Base-by-base conservation (phyloP, 345 rosid genomes). In the Tarenaya hassleriana region DNA sequence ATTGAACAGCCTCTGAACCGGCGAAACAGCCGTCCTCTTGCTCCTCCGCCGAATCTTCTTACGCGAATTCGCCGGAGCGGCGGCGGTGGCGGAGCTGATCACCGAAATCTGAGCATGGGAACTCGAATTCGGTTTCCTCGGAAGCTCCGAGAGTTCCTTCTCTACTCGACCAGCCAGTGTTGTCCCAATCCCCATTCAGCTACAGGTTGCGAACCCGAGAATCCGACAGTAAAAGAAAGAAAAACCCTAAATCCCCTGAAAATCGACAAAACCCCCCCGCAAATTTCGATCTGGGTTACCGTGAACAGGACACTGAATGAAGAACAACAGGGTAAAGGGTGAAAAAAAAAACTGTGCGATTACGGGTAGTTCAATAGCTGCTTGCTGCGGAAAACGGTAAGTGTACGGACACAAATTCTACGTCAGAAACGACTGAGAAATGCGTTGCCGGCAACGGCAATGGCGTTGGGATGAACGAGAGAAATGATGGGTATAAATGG, bases 1-100 rank as follows among this genome's bases (percentile, higher is more conserved):
- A 32, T 83, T 71, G 50, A 63, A 80, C 12, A 92, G 79, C 71
- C 56, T 77, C 76, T 85, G 98, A 19, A 85, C 79, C 7, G 78
- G 77, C 60, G 27, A 47, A 44, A 48, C 11, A 8, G 41, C n/a
- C 14, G 43, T 17, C 38, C 15, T 59, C 56, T 66, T 66, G 40
- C 17, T 60, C 14, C 61, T 54, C 43, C 61, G 14, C 1, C 61
- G 56, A 6, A 55, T 41, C 52, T 48, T 66, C 41, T 60, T 67
- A 42, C 51, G 56, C 24, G 59, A 51, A 12, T 38, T 58, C 12
- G 63, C 31, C 45, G 29, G 55, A 53, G 14, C 34, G 5, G 29
- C 5, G 29, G 29, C 5, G 29, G 5, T 0, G 17, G 15, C 16
- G 18, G 52, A 18, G 8, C 13, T 54, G 8, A 7, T 14, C 41